Conservation (phyloP, 371 early-diverging fungal genomes). For the Entomophthora muscae region DNA sequence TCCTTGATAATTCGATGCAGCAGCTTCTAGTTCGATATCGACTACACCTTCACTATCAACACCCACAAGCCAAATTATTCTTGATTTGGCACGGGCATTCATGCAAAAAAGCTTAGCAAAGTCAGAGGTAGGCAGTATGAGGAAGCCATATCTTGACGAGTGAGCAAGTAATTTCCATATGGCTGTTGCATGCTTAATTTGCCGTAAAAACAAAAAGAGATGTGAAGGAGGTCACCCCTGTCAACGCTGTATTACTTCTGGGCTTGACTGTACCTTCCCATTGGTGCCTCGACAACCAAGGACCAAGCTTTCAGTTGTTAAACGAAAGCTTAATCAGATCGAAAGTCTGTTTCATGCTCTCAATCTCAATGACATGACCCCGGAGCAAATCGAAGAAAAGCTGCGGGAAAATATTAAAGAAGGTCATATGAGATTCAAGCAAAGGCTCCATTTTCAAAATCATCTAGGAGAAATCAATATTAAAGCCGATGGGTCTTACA, state of each 20-base stretch:
- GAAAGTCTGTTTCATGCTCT: background rate
- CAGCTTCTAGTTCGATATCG: too few species aligned
- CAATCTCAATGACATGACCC: background rate
- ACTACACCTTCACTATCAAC: too few species aligned
- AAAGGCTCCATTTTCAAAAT: background rate
- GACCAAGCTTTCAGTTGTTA: background rate
- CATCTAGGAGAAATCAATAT: background rate
- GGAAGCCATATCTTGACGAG: too few species aligned
- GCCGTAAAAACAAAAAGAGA: constrained; percentile 3
- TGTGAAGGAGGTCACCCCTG: background rate
- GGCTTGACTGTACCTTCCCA: background rate
- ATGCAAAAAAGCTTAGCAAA: too few species aligned
- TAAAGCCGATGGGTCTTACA: background rate
- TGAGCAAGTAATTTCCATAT: too few species aligned
- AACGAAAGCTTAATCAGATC: background rate
- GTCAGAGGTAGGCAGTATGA: too few species aligned
- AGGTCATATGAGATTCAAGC: background rate
- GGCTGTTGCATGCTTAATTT: background rate
- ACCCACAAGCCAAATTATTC: too few species aligned
- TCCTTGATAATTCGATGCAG: too few species aligned
- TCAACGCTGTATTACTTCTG: background rate
- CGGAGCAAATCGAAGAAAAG: background rate
- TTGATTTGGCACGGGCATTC: too few species aligned
- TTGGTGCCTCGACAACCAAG: background rate
- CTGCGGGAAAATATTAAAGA: background rate